phyloP scores from a whole-genome alignment of 1,284 basidiomycete species.

The Sporisorium graminicola region DNA sequence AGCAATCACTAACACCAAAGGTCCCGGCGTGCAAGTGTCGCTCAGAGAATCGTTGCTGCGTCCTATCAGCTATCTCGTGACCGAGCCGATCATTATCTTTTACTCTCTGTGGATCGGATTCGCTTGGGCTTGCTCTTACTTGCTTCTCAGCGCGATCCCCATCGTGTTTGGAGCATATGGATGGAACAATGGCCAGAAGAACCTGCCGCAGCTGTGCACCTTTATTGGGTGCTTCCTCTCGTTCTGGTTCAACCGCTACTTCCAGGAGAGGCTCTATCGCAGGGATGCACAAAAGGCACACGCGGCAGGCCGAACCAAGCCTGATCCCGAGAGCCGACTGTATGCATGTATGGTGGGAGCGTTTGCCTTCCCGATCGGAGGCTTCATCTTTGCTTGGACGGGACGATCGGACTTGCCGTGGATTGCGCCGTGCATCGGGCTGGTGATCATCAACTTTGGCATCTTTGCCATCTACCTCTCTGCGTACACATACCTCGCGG shows the following conservation, averaged over 20 bases:
- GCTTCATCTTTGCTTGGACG: slow-evolving; percentile 49
- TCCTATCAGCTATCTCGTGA: slow-evolving; percentile 67
- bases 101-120: slow-evolving; percentile 70
- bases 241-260: slow-evolving; percentile 75
- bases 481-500: slow-evolving; percentile 43
- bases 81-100: slow-evolving; percentile 71
- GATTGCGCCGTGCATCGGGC: slow-evolving; percentile 36
- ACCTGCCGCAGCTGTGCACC: slow-evolving; percentile 36
- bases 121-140: slow-evolving; percentile 31
- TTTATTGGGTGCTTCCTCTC: slow-evolving; percentile 72
- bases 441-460: slow-evolving; percentile 37
- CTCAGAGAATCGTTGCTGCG: slow-evolving; percentile 61
- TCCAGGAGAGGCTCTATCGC: slow-evolving; percentile 54
- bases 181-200: slow-evolving; percentile 35
- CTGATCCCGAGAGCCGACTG: slow-evolving; percentile 71
- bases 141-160: slow-evolving; percentile 31
- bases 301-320: slow-evolving; percentile 59
- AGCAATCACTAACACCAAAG: slow-evolving; percentile 17
- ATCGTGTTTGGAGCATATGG: slow-evolving; percentile 55
- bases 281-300: slow-evolving; percentile 18
- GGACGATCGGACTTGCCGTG: slow-evolving; percentile 21
- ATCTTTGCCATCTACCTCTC: slow-evolving; percentile 39
- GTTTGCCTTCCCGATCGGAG: slow-evolving; percentile 35
- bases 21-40: slow-evolving; percentile 47
- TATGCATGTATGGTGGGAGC: slow-evolving; percentile 61